A percentile compares a stretch with the other conserved stretches of the same genome.
Evolutionary conservation across 2,329 filamentous ascomycete species (phyloP).

Genomic region (Epichloe gansuensis): DNA sequence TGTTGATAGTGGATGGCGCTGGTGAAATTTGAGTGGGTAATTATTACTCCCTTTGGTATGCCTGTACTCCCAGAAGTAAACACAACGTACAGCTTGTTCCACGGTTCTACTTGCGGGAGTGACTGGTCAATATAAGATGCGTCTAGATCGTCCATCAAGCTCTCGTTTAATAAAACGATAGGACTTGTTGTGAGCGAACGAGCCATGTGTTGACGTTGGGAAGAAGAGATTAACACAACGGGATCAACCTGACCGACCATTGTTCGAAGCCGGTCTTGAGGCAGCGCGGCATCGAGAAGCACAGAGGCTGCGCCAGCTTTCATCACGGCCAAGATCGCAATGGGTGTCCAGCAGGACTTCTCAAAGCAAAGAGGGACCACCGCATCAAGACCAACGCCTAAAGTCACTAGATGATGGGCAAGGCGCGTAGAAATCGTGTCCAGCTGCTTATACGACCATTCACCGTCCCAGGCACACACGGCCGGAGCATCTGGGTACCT

Average conservation of each 20-base stretch:
- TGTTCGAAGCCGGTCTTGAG: conserved; percentile 6
- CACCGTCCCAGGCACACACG: conserved; percentile 23
- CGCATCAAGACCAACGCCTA: background rate
- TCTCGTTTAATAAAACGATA: background rate
- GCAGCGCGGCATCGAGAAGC: conserved; percentile 8
- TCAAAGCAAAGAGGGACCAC: background rate
- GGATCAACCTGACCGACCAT: conserved; percentile 9
- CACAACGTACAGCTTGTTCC: conserved; percentile 8
- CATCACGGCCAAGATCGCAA: background rate
- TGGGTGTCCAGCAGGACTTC: conserved; percentile 2
- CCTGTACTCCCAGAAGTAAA: conserved; percentile 12
- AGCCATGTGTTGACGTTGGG: too few relatives aligned
- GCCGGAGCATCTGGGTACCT: conserved; percentile 1
- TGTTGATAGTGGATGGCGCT: conserved; percentile 5
- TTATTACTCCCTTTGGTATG: conserved; percentile 13
- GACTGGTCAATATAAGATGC: background rate
- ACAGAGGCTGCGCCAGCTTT: conserved; percentile 1
- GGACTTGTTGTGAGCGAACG: background rate
- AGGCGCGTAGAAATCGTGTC: conserved; percentile 1
- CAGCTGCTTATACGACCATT: conserved; percentile 25
- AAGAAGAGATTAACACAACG: conserved; percentile 9
- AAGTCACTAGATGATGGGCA: conserved; percentile 3
- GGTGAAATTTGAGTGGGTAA: conserved; percentile 11
- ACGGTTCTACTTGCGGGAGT: conserved; percentile 3
- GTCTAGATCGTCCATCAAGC: background rate